Evolutionary conservation across 2,329 filamentous ascomycete species (phyloP).

Genomic region (Epichloe festucae): DNA sequence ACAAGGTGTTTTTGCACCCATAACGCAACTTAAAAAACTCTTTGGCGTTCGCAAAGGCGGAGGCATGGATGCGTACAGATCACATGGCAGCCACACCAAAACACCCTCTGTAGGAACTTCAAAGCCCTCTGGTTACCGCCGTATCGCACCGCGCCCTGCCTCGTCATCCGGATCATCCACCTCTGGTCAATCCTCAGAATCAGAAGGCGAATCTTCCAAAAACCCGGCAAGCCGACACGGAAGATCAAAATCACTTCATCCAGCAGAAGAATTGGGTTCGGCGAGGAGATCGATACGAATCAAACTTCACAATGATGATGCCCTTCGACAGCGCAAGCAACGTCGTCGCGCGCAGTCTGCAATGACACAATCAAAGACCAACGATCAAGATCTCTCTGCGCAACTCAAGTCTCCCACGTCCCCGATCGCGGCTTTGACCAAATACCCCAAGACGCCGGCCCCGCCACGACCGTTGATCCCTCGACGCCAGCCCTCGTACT

Average conservation of each 20-base stretch:
- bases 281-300: slow-evolving; percentile 76
- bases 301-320: slow-evolving; percentile 73
- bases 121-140: slow-evolving; percentile 15
- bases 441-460: slow-evolving; percentile 79
- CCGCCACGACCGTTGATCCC: slow-evolving; percentile 86
- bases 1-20: slow-evolving; percentile 63
- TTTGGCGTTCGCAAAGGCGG: slow-evolving; percentile 33
- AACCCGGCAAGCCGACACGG: slow-evolving; percentile 33
- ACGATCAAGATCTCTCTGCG: slow-evolving; percentile 48
- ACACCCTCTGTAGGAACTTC: slow-evolving; percentile 1
- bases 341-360: slow-evolving; percentile 46
- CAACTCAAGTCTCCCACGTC: slow-evolving; percentile 91
- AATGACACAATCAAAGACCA: slow-evolving; percentile 29
- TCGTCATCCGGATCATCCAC: slow-evolving; percentile 33
- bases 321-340: slow-evolving; percentile 59
- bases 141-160: slow-evolving; percentile 14
- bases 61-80: slow-evolving; percentile 14
- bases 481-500: slow-evolving; percentile 77
- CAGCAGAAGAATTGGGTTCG: slow-evolving; percentile 49
- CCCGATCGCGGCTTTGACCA: slow-evolving; percentile 62
- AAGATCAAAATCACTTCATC: slow-evolving; percentile 48
- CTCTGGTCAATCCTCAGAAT: slow-evolving; percentile 57
- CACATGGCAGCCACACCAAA: neutral
- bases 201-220: slow-evolving; percentile 44
- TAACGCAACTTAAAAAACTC: slow-evolving; percentile 60